Base-by-base conservation (phyloP, 805 yeast genomes). In the Suhomyces xylopsoci region DNA sequence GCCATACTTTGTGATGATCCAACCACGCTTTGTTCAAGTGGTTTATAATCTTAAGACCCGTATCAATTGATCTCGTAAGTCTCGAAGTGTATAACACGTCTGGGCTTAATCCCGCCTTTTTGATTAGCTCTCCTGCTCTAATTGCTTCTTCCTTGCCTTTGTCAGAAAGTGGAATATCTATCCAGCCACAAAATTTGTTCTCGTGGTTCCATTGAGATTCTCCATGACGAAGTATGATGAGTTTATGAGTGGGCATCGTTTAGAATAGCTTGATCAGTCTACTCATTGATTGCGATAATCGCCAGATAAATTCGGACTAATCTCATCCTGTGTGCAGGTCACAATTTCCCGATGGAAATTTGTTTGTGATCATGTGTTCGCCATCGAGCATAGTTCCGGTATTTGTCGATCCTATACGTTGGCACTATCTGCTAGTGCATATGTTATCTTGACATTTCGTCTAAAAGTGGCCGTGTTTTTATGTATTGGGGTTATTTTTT, bases 131-230 rank as follows among this genome's bases (percentile, higher is more conserved):
- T 1, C 73, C 76, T 7, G 78, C 80, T 50, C 67, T 59, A 15
- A 55, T 52, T 1, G 80, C 80, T 58, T 75, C 80, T 7, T 60
- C 42, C 49, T 65, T 62, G 5, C 80, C 80, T 51, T 70, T 71
- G 6, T 57, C 63, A 28, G 71, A 63, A 19, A 75, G 63, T 28
- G 75, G 71, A n/a, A 72, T 64, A 53, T 75, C 80, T 22, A 75
- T 69, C 80, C 80, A 75, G 12, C 80, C 80, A 50, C 79, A 72
- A 57, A 75, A 75, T 56, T 66, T 70, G 58, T 72, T 73, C 47
- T 69, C 76, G 47, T 74, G 71, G 54, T 75, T 75, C 71, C 77
- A 71, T 58, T 69, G 69, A 7, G 74, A 68, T 54, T 74, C 78
- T 42, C 80, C 80, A 58, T 75, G 80, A 56, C 80, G 73, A 40